Conservation (phyloP, 2,329 filamentous ascomycete species). For the Hirsutella minnesotensis region DNA sequence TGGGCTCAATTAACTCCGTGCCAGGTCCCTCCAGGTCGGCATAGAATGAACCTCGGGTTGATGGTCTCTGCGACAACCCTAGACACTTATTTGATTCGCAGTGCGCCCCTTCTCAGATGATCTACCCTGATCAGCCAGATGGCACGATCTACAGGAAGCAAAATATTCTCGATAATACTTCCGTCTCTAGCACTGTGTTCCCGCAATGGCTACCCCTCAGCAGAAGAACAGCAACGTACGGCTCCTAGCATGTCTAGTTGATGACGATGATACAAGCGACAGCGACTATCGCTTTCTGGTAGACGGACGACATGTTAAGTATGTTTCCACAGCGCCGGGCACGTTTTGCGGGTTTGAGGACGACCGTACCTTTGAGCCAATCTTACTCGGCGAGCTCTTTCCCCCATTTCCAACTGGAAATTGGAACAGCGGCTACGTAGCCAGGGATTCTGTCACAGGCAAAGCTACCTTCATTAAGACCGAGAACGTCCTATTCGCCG, state of each 20-base stretch:
- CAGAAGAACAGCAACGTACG: slow-evolving; percentile 11
- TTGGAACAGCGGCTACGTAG: slow-evolving; percentile 12
- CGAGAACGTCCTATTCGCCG: slow-evolving; percentile 9
- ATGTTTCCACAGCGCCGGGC: slow-evolving; percentile 12
- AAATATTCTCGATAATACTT: too few relatives aligned
- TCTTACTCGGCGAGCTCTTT: slow-evolving; percentile 12
- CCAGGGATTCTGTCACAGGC: not conserved
- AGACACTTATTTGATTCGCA: too few relatives aligned
- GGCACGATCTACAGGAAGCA: too few relatives aligned
- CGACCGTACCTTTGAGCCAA: slow-evolving; percentile 14
- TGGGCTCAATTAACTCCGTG: too few relatives aligned
- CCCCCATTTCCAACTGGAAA: slow-evolving; percentile 14
- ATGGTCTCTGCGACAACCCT: too few relatives aligned
- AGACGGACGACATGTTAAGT: slow-evolving; percentile 13
- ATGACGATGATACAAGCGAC: slow-evolving; percentile 10
- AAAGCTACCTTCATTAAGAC: slow-evolving; percentile 9
- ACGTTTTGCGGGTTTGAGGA: slow-evolving; percentile 12
- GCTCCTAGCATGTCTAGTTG: slow-evolving; percentile 14
- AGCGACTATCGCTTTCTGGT: slow-evolving; percentile 17
- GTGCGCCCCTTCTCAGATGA: too few relatives aligned
- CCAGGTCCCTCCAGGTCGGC: too few relatives aligned
- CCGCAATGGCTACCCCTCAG: not conserved
- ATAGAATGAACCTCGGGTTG: too few relatives aligned
- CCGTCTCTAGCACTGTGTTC: too few relatives aligned
- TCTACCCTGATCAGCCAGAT: too few relatives aligned